phyloP scores from a whole-genome alignment of 208 protist species.

The Leishmania amazonensis region DNA sequence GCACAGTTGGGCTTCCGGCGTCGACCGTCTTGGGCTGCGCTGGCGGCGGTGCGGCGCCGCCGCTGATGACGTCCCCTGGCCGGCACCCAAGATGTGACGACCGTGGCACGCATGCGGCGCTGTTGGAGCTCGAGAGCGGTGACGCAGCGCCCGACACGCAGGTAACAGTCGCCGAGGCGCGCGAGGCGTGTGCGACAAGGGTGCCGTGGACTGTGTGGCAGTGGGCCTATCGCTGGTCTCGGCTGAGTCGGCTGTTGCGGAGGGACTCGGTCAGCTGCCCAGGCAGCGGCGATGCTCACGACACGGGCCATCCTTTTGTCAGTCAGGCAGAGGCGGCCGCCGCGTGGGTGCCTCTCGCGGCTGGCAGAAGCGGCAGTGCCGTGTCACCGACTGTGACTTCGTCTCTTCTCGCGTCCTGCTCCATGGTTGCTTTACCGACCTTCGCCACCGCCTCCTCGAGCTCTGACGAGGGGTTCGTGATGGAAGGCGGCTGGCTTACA shows the following conservation, averaged over 20 bases:
- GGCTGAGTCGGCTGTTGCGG: constrained; percentile 26
- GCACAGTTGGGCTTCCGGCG: constrained; percentile 48
- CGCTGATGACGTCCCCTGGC: constrained; percentile 1
- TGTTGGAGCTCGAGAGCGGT: constrained; percentile 14
- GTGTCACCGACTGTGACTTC: not conserved
- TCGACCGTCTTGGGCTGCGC: constrained; percentile 8
- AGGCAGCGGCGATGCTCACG: not conserved
- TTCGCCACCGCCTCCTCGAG: constrained; percentile 23
- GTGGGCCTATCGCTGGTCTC: constrained; percentile 79
- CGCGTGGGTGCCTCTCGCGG: constrained; percentile 22
- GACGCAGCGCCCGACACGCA: constrained; percentile 30
- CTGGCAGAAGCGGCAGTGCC: not conserved
- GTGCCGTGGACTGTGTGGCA: constrained; percentile 90
- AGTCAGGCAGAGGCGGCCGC: constrained; percentile 16
- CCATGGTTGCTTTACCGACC: not conserved
- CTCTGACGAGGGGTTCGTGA: constrained; percentile 30
- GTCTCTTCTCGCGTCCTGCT: not conserved
- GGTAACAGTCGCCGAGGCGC: constrained; percentile 43
- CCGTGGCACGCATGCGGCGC: not conserved
- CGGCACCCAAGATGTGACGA: not conserved
- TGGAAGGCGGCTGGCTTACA: constrained; percentile 28
- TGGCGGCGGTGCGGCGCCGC: constrained; percentile 7
- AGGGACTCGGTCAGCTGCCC: not conserved
- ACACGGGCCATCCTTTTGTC: not conserved
- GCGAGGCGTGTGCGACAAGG: constrained; percentile 47